These are phyloP conservation scores for Barbarea vulgaris DNA, from an alignment of 345 rosid species.

Conservation along the genomic window DNA sequence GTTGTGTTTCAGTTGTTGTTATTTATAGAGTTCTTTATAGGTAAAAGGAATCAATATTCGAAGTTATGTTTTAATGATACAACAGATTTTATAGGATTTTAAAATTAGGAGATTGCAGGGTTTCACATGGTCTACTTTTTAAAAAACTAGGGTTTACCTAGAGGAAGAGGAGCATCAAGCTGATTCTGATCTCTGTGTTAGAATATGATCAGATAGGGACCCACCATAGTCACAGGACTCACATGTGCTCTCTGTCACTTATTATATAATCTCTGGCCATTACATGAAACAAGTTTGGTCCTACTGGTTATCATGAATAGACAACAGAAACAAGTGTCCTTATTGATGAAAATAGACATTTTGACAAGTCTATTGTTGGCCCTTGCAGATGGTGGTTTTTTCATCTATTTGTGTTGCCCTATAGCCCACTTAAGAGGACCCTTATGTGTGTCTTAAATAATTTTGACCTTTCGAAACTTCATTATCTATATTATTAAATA, in stretches of 20 bases:
- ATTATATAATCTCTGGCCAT: slow-evolving; percentile 39
- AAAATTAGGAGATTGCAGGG: slow-evolving; percentile 25
- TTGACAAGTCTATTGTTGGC: slow-evolving; percentile 34
- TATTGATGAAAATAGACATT: slow-evolving; percentile 31
- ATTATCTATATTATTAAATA: not conserved
- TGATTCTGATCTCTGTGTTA: slow-evolving; percentile 30
- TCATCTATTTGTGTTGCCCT: slow-evolving; percentile 19
- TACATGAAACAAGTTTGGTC: slow-evolving; percentile 33
- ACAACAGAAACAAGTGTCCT: slow-evolving; percentile 40
- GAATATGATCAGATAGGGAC: slow-evolving; percentile 41
- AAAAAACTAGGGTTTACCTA: slow-evolving; percentile 36
- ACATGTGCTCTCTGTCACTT: slow-evolving; percentile 35
- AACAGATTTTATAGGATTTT: slow-evolving; percentile 12
- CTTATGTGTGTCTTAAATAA: slow-evolving; percentile 16
- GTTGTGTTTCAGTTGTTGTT: not conserved
- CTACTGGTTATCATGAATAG: slow-evolving; percentile 26
- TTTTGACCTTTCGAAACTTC: slow-evolving; percentile 16
- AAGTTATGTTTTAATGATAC: slow-evolving; percentile 19
- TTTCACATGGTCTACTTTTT: slow-evolving; percentile 36
- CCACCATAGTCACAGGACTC: slow-evolving; percentile 28
- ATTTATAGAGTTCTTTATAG: slow-evolving; percentile 34
- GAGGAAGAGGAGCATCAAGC: slow-evolving; percentile 39
- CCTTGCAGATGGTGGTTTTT: slow-evolving; percentile 30
- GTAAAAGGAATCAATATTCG: slow-evolving; percentile 22
- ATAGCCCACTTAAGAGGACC: slow-evolving; percentile 29